Evolutionary conservation across 2,329 filamentous ascomycete genomes (phyloP).

Genomic region (Xylariaceae sp.): DNA sequence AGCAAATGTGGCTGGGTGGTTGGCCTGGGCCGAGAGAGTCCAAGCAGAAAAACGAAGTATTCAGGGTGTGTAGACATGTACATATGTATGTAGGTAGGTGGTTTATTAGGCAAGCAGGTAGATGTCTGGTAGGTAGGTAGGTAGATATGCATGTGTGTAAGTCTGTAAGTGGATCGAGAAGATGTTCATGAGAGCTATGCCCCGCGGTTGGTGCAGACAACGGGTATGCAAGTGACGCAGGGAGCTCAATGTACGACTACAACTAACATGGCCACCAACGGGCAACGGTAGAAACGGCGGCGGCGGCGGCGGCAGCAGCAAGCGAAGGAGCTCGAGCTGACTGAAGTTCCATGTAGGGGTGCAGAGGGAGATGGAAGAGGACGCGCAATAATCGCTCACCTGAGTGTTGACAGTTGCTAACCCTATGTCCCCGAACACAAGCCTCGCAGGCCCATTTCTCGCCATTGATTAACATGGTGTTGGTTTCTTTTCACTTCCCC

Average conservation of each 20-base stretch:
- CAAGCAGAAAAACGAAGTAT: no score
- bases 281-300: no score
- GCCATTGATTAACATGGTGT: slow-evolving; percentile 81
- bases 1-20: no score
- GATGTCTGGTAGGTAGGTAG: no score
- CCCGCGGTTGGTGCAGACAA: slow-evolving; percentile 7
- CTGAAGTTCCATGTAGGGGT: slow-evolving; percentile 1
- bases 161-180: no score
- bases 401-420: slow-evolving; percentile 96
- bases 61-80: not conserved
- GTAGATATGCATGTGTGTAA: slow-evolving; percentile 5
- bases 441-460: slow-evolving; percentile 98
- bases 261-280: no score
- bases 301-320: no score
- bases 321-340: no score
- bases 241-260: no score
- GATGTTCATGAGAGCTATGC: slow-evolving; percentile 9
- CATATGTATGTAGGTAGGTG: no score
- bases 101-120: no score
- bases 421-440: slow-evolving; percentile 96
- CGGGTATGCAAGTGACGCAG: slow-evolving; percentile 2
- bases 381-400: slow-evolving; percentile 63
- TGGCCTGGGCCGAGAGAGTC: not conserved
- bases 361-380: slow-evolving; percentile 19
- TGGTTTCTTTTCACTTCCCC: slow-evolving; percentile 29